Evolutionary conservation across 805 yeast species (phyloP), one percentile per base, ranked within the genome.

Genomic region (Yarrowia sp.): DNA sequence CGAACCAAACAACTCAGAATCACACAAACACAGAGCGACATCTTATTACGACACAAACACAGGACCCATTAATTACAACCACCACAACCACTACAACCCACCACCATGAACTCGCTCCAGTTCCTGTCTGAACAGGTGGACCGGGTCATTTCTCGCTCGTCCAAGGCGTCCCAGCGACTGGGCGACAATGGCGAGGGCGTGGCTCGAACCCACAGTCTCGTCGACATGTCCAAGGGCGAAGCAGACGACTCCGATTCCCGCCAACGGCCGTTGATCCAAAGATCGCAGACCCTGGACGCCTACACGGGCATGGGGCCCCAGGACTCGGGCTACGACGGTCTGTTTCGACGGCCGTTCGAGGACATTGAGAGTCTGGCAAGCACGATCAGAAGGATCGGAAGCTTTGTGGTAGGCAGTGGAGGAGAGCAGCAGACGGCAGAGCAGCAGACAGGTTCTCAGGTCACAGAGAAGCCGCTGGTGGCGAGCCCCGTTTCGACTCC

Each of bases 81-180:
- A 8, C 17, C 49, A 44, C 49, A 44, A 12, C 30, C 42, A 20
- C 36, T 12, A 14, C 20, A 19, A 1, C 43, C n/a, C 34, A 9
- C 17, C 13, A 13, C 13, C 17, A 73, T 73, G 75, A 73, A 73
- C 71, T 73, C 75, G 39, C 71, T 73, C 0, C 73, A 73, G 66
- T 73, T 67, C 67, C 67, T 73, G 42, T 72, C 75, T 33, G 70
- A 70, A 20, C 74, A 71, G 66, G 74, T 73, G 47, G 74, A 73
- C 65, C 53, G 68, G 61, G 74, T 73, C 46, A 71, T 73, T 36
- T 73, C 74, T 40, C 72, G 72, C 42, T 53, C 69, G 56, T 44
- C 43, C 52, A 64, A 42, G 71, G 70, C 50, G 50, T 49, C 49
- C 6, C 49, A 55, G 68, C 65, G 64, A 10, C 64, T 56, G 30